Evolutionary conservation across 352 stramenopile genomes (phyloP).

Genomic region (Phytopythium vexans): DNA sequence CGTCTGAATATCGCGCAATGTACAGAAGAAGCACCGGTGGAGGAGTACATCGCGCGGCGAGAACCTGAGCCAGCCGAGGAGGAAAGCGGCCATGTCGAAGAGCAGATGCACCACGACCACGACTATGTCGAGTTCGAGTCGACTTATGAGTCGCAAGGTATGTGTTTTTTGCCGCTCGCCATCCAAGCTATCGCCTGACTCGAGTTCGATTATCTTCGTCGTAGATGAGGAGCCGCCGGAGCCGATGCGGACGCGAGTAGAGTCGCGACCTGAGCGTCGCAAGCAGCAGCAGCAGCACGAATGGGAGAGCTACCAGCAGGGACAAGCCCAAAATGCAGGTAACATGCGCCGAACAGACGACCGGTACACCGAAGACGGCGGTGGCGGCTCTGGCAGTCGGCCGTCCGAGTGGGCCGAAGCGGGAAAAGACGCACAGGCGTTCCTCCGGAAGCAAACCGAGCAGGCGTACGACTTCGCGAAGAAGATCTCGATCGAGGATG

Average conservation of each 20-base stretch:
- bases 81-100: conserved; percentile 3
- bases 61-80: not conserved
- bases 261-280: conserved; percentile 17
- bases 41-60: conserved; percentile 31
- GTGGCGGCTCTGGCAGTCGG: conserved; percentile 3
- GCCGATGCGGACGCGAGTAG: conserved; percentile 10
- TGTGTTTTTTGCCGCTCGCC: not conserved
- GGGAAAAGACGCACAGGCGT: conserved; percentile 54
- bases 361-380: conserved; percentile 25
- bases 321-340: conserved; percentile 11
- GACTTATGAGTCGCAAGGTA: conserved; percentile 50
- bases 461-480: conserved; percentile 87
- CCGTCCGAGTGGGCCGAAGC: conserved; percentile 30
- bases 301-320: conserved; percentile 23
- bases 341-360: conserved; percentile 17
- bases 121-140: conserved; percentile 64
- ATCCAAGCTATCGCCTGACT: conserved; percentile 1
- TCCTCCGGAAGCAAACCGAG: conserved; percentile 80
- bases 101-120: conserved; percentile 14
- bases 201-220: not conserved
- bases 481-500: conserved; percentile 86
- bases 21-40: conserved; percentile 34
- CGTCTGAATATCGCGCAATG: not conserved
- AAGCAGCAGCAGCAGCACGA: conserved; percentile 18
- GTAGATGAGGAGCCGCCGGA: conserved; percentile 31